Evolutionary conservation across 163 green algal species (phyloP), one percentile per base, ranked within the genome.

Genomic region (Trebouxia gelatinosa): DNA sequence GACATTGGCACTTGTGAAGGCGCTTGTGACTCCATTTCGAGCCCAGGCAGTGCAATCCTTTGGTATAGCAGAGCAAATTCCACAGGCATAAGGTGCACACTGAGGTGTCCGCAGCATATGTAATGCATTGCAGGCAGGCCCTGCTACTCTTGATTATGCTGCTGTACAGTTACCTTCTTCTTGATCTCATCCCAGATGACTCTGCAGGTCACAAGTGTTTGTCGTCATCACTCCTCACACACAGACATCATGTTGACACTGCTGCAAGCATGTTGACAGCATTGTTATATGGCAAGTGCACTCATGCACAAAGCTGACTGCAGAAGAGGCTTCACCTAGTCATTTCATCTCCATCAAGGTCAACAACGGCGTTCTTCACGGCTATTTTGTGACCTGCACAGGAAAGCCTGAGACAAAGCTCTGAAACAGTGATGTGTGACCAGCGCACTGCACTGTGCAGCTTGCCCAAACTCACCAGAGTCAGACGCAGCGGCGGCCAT

Each of bases 161-260:
- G n/a, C n/a, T n/a, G n/a, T n/a, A n/a, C n/a, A 13, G 65, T 54
- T 59, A 95, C 90, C 87, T 98, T 98, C 65, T 97, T 88, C 85
- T 98, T 98, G 81, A 98, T 98, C 81, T 95, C 92, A 38, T 86
- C 68, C 95, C 95, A 98, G 66, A 98, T 98, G 17, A 98, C 93
- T 29, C 94, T 94, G 83, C 80, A 84, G n/a, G 37, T 2, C 50
- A 83, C 17, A 54, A n/a, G n/a, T n/a, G n/a, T n/a, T n/a, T n/a
- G n/a, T n/a, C n/a, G n/a, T n/a, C n/a, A n/a, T n/a, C n/a, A n/a
- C n/a, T n/a, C n/a, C n/a, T n/a, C n/a, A n/a, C n/a, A n/a, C n/a
- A n/a, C n/a, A n/a, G n/a, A n/a, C n/a, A n/a, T n/a, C n/a, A n/a
- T n/a, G n/a, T 75, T 28, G n/a, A 28, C 71, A 17, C 9, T 32